Percentiles rank a stretch among this genome's conserved stretches.
These are phyloP conservation scores for Pisolithus thermaeus DNA, from an alignment of 1,284 basidiomycete species.

Conservation along the genomic window DNA sequence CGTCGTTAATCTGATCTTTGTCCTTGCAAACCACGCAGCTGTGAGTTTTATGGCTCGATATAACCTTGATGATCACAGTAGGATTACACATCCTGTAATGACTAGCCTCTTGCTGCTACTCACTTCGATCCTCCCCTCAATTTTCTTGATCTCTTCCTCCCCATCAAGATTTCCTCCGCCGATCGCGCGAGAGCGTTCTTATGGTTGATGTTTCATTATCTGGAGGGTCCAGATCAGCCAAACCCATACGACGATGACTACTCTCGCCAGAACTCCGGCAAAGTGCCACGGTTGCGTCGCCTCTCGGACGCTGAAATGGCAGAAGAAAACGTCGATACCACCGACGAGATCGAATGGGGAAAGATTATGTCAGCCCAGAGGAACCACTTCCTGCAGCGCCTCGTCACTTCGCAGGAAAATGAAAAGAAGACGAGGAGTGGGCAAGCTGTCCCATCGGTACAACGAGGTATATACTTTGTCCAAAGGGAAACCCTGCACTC, in stretches of 20 bases:
- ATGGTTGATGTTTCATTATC: conserved; percentile 74
- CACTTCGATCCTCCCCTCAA: conserved; percentile 75
- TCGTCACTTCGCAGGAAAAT: conserved; percentile 42
- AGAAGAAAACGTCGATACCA: conserved; percentile 63
- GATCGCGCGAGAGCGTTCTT: conserved; percentile 74
- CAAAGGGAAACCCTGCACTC: background rate
- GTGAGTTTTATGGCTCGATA: conserved; percentile 53
- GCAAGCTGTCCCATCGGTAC: conserved; percentile 13
- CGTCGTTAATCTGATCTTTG: conserved; percentile 74
- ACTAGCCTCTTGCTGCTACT: conserved; percentile 57
- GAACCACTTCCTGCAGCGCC: conserved; percentile 56
- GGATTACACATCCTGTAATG: background rate
- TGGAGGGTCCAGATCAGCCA: conserved; percentile 49
- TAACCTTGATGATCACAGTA: conserved; percentile 55
- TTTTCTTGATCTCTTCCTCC: conserved; percentile 78
- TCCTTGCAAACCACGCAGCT: conserved; percentile 63
- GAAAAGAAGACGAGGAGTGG: conserved; percentile 43
- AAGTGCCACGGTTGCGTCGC: conserved; percentile 49
- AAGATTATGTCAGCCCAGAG: conserved; percentile 59
- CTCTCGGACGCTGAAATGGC: conserved; percentile 45
- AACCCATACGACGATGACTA: conserved; percentile 67
- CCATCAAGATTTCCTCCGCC: conserved; percentile 61
- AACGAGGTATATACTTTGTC: conserved; percentile 19
- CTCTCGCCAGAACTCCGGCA: conserved; percentile 42
- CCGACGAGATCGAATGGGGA: conserved; percentile 64